A percentile compares a stretch with the other conserved stretches of the same genome.
Evolutionary conservation across 768 basidiomycete genomes (phyloP).

Genomic region (Leccinellum luteum): DNA sequence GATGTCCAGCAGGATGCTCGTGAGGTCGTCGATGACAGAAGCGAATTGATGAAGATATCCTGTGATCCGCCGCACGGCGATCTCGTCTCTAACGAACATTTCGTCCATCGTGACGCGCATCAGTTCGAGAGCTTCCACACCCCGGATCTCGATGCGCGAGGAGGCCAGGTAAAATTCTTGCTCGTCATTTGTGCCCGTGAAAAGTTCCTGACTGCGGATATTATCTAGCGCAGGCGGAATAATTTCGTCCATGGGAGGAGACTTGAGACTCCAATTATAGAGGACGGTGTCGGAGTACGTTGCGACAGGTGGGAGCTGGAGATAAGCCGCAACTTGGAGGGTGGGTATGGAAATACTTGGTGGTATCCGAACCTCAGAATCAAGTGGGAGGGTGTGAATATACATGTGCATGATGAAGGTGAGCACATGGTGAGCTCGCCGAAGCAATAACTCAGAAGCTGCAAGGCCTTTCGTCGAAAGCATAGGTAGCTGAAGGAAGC

Average conservation of each 20-base stretch:
- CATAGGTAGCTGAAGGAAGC: conserved; percentile 48
- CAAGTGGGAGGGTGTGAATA: conserved; percentile 58
- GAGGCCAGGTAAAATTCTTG: conserved; percentile 86
- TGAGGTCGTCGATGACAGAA: conserved; percentile 61
- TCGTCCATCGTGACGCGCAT: conserved; percentile 90
- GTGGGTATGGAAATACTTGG: conserved; percentile 70
- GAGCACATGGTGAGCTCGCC: conserved; percentile 72
- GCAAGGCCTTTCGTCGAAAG: conserved; percentile 46
- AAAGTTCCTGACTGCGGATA: conserved; percentile 61
- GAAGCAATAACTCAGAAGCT: conserved; percentile 53
- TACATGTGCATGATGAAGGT: conserved; percentile 76
- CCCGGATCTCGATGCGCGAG: conserved; percentile 81
- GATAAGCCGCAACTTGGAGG: conserved; percentile 60
- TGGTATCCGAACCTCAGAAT: conserved; percentile 62
- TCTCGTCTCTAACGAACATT: conserved; percentile 71
- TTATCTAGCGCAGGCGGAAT: conserved; percentile 49
- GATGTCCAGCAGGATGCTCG: conserved; percentile 57
- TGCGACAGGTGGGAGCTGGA: conserved; percentile 82
- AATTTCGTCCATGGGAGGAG: conserved; percentile 27
- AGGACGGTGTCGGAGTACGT: conserved; percentile 92
- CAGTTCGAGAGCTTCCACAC: conserved; percentile 78
- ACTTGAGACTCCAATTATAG: conserved; percentile 68
- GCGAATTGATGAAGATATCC: conserved; percentile 64
- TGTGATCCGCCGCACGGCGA: conserved; percentile 60
- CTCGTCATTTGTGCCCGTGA: conserved; percentile 80